Evolutionary conservation across 129 eudicot genomes (phyloP).

Genomic region (Helianthus annuus): HanXRQr2.0-SUNRISE NC_035447.2:169877525-169878024

Average conservation of each 20-base stretch:
- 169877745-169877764: constrained; percentile 31
- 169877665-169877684: no score
- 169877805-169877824: constrained; percentile 79
- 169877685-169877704: no score
- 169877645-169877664: no score
- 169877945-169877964: constrained; percentile 11
- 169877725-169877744: neutral
- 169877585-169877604: no score
- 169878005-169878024: neutral
- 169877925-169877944: constrained; percentile 11
- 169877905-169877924: neutral
- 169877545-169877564: no score
- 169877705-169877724: no score
- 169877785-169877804: constrained; percentile 1
- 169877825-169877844: constrained; percentile 67
- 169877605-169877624: no score
- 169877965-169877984: constrained; percentile 7
- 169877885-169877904: constrained; percentile 51
- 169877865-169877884: constrained; percentile 46
- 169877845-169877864: constrained; percentile 42
- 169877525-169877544: no score
- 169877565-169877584: no score
- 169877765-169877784: constrained; percentile 68
- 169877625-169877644: no score
- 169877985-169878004: no score